phyloP scores from a whole-genome alignment of 768 basidiomycete genomes.

The Hericium coralloides region DNA sequence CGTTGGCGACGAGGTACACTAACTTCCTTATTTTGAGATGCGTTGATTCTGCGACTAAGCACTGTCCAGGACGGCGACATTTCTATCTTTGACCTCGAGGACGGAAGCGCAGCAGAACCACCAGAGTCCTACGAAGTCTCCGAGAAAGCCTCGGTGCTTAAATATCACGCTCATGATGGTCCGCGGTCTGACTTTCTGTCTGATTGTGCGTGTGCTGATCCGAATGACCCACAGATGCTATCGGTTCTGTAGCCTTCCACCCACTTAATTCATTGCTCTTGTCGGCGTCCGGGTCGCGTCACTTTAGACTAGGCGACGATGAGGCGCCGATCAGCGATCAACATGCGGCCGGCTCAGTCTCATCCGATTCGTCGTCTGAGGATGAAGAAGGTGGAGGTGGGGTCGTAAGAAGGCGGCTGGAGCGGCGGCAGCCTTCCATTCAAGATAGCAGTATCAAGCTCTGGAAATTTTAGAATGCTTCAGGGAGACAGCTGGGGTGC shows the following conservation, averaged over 20 bases:
- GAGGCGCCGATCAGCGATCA: not conserved
- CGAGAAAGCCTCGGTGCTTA: conserved; percentile 19
- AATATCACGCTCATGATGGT: conserved; percentile 54
- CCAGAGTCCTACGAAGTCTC: conserved; percentile 1
- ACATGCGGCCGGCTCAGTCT: not conserved
- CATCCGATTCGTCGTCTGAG: not conserved
- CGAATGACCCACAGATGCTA: conserved; percentile 40
- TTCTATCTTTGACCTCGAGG: conserved; percentile 45
- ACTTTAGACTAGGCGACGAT: conserved; percentile 32
- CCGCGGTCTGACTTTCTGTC: conserved; percentile 8
- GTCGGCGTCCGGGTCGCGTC: conserved; percentile 72
- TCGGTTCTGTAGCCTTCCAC: conserved; percentile 69
- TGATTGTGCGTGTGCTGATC: not conserved
- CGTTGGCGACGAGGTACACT: conserved; percentile 59
- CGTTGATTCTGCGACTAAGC: not conserved
- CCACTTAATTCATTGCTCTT: conserved; percentile 49
- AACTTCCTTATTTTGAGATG: too few relatives aligned
- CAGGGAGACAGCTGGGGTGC: too few relatives aligned
- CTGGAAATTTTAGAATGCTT: not conserved
- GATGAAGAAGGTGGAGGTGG: not conserved
- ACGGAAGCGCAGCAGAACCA: not conserved
- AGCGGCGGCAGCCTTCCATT: not conserved
- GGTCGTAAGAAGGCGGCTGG: not conserved
- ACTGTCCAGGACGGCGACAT: conserved; percentile 45
- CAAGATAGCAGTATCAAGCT: not conserved